phyloP scores from a whole-genome alignment of 768 basidiomycete genomes.

The Lentinula lateritia region DNA sequence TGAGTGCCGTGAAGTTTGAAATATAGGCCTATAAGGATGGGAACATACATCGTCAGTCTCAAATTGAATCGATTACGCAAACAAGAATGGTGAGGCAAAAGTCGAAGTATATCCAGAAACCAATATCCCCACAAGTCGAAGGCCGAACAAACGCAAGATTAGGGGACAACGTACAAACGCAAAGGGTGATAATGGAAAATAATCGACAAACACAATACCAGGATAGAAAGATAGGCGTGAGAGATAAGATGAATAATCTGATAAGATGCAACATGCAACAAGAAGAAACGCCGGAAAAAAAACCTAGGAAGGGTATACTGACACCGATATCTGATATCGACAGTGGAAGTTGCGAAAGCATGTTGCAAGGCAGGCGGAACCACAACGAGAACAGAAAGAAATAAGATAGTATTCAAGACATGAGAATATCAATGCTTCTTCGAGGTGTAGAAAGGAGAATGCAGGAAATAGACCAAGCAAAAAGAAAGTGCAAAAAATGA shows the following conservation, averaged over 20 bases:
- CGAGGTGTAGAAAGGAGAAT: background rate
- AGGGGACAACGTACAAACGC: background rate
- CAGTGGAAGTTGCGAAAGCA: background rate
- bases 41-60: slow-evolving; percentile 11
- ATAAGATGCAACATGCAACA: slow-evolving; percentile 24
- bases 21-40: slow-evolving; percentile 71
- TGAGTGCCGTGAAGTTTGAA: slow-evolving; percentile 98
- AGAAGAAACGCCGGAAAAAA: slow-evolving; percentile 15
- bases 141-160: background rate
- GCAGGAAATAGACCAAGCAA: background rate
- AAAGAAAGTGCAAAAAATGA: background rate
- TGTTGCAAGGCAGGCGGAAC: background rate
- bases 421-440: background rate
- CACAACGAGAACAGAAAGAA: background rate
- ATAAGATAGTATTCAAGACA: background rate
- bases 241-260: slow-evolving; percentile 21
- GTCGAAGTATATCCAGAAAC: background rate
- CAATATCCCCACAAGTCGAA: background rate
- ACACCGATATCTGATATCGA: slow-evolving; percentile 18
- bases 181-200: background rate
- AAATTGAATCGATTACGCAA: slow-evolving; percentile 4
- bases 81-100: background rate
- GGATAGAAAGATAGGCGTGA: slow-evolving; percentile 1
- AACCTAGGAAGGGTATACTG: slow-evolving; percentile 39
- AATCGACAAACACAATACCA: background rate